Base-by-base conservation (phyloP, 495 filamentous ascomycete species). In the Beverwykella pulmonaria region DNA sequence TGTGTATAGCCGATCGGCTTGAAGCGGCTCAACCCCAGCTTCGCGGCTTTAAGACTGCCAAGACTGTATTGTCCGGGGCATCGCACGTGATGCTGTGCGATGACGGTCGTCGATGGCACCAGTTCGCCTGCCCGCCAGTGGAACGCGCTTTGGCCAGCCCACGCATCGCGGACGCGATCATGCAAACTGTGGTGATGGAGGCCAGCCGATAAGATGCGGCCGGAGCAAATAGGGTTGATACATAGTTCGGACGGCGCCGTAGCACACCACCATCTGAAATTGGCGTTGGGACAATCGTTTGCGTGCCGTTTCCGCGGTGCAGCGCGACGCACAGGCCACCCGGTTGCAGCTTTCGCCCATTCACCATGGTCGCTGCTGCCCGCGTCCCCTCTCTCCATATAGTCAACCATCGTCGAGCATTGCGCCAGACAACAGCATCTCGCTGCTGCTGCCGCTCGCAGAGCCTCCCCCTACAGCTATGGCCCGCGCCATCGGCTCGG, bases 401-500 rank as follows among this genome's bases (percentile, higher is more conserved):
- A 12, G 39, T 14, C 39, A 44, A 12, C 39, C 39, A 44, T n/a
- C 39, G 39, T 14, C 6, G 39, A 44, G 39, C 39, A 4, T 3
- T 14, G 8, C 39, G 17, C 17, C 2, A 12, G 32, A 34, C 32
- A 5, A 34, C 6, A 12, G 32, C 32, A 34, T 34, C 32, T 34
- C 32, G 12, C 32, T 34, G 32, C 32, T 12, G 32, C 32, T 34
- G 32, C 32, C 12, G 32, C 32, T 34, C 32, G 6, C 32, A 34
- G 32, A 34, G 32, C 32, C 32, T 34, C 32, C 2, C 23, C 64
- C 22, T 19, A 36, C 20, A 20, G 59, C 68, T 47, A 65, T 65
- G 61, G 55, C 61, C 22, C 29, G 19, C 34, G 67, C 66, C 55
- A 69, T 64, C 14, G 53, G 54, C 54, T 36, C 27, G 26, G 27